Conservation (phyloP, 805 yeast species). For the Ogataea corticis region DNA sequence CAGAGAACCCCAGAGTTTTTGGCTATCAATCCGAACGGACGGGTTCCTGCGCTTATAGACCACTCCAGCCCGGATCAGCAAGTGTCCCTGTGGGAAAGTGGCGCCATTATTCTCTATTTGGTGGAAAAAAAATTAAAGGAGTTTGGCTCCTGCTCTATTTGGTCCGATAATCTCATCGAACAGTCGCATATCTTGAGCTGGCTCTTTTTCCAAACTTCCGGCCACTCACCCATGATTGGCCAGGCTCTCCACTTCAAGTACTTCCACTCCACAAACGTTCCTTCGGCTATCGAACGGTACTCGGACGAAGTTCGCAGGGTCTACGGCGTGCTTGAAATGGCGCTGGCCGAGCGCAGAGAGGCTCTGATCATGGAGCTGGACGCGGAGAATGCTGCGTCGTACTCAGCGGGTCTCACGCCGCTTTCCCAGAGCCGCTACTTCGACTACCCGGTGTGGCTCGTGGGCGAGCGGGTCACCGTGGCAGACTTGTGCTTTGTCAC, state of each 20-base stretch:
- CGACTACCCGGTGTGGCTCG: constrained; percentile 94
- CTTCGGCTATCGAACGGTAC: constrained; percentile 87
- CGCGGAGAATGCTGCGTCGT: constrained; percentile 82
- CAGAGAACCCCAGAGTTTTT: constrained; percentile 93
- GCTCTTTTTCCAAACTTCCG: constrained; percentile 94
- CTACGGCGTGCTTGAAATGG: constrained; percentile 93
- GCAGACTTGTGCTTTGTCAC: constrained; percentile 94
- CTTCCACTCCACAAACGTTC: constrained; percentile 82
- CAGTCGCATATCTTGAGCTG: constrained; percentile 85
- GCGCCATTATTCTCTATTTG: constrained; percentile 83
- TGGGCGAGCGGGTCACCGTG: constrained; percentile 77
- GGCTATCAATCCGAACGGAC: constrained; percentile 91
- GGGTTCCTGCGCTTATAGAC: constrained; percentile 93
- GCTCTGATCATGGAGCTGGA: constrained; percentile 87
- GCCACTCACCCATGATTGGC: constrained; percentile 98
- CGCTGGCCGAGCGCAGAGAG: constrained; percentile 89
- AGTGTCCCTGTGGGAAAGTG: constrained; percentile 90
- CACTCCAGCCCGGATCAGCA: constrained; percentile 67
- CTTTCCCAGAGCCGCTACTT: constrained; percentile 80
- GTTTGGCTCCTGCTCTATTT: constrained; percentile 67
- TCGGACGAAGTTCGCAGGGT: constrained; percentile 91
- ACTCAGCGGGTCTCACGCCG: constrained; percentile 86
- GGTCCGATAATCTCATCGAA: constrained; percentile 76
- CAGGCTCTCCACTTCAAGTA: constrained; percentile 93
- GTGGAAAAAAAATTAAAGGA: constrained; percentile 68